Percentiles rank a stretch among this genome's conserved stretches.
Evolutionary conservation across 1,139 yeast species (phyloP).

Genomic region (Candida sp.): DNA sequence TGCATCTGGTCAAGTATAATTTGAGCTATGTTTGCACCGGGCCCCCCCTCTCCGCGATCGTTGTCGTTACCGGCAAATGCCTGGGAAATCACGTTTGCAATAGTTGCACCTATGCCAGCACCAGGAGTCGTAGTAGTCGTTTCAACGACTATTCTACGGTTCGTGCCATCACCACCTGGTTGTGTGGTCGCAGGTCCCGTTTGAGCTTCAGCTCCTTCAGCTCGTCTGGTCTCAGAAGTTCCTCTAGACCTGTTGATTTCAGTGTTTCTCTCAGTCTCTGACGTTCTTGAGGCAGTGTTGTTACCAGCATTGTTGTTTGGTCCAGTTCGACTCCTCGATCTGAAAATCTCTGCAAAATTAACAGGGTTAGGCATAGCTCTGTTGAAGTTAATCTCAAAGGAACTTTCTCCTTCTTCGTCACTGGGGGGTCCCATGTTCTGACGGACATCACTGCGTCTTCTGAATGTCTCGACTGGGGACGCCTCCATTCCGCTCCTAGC

Average conservation of each 20-base stretch:
- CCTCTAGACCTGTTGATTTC: slow-evolving; percentile 2
- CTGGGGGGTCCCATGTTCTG: not conserved
- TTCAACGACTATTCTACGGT: not conserved
- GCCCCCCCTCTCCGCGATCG: not conserved
- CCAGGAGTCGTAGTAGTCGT: not conserved
- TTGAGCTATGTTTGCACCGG: not conserved
- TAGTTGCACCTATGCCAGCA: not conserved
- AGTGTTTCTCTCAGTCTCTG: slow-evolving; percentile 4
- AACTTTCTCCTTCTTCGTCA: not conserved
- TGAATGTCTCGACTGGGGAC: slow-evolving; percentile 16
- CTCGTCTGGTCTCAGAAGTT: not conserved
- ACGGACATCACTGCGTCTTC: slow-evolving; percentile 7
- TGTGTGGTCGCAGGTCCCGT: not conserved
- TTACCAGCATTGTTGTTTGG: not conserved
- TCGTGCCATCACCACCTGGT: not conserved
- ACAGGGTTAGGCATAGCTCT: not conserved
- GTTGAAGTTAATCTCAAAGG: not conserved
- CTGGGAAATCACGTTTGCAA: not conserved
- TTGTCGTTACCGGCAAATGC: not conserved
- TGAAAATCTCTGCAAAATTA: not conserved
- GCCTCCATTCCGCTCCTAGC: slow-evolving; percentile 34
- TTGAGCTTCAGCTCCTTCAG: slow-evolving; percentile 7
- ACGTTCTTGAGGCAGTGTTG: not conserved
- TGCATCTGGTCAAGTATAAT: not conserved
- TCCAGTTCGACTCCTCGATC: not conserved